Conservation (phyloP, 805 yeast species). For the Candida xiaguanensis region DNA sequence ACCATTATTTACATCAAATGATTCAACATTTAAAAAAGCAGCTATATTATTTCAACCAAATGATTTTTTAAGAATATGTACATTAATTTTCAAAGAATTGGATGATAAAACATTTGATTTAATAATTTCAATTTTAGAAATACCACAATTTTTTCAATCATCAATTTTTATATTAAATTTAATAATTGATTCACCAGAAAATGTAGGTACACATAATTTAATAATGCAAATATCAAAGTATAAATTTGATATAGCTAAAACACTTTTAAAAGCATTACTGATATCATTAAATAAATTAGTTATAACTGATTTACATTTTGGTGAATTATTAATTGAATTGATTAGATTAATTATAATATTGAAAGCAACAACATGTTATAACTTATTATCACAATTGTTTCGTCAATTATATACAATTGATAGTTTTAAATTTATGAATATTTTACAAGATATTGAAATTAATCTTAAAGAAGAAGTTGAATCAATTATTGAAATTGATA, state of each 20-base stretch:
- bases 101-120: conserved; percentile 18
- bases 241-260: conserved; percentile 25
- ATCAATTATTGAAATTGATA: conserved; percentile 29
- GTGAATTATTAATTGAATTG: conserved; percentile 20
- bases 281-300: conserved; percentile 28
- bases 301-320: conserved; percentile 29
- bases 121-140: conserved; percentile 20
- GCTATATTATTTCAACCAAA: conserved; percentile 23
- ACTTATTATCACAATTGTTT: conserved; percentile 21
- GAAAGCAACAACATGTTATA: conserved; percentile 25
- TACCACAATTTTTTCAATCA: conserved; percentile 28
- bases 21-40: conserved; percentile 21
- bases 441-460: conserved; percentile 19
- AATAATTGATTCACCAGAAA: conserved; percentile 28
- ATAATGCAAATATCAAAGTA: conserved; percentile 35
- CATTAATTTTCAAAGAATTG: conserved; percentile 20
- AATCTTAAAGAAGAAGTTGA: conserved; percentile 31
- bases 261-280: conserved; percentile 24
- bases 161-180: conserved; percentile 24
- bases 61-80: conserved; percentile 34
- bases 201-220: conserved; percentile 26
- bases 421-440: conserved; percentile 22
- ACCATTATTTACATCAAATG: conserved; percentile 28
- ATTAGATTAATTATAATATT: conserved; percentile 31
- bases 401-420: conserved; percentile 27